These are phyloP conservation scores for Tetradesmus obliquus DNA, from an alignment of 139 green algal species.

Conservation along the genomic window DNA sequence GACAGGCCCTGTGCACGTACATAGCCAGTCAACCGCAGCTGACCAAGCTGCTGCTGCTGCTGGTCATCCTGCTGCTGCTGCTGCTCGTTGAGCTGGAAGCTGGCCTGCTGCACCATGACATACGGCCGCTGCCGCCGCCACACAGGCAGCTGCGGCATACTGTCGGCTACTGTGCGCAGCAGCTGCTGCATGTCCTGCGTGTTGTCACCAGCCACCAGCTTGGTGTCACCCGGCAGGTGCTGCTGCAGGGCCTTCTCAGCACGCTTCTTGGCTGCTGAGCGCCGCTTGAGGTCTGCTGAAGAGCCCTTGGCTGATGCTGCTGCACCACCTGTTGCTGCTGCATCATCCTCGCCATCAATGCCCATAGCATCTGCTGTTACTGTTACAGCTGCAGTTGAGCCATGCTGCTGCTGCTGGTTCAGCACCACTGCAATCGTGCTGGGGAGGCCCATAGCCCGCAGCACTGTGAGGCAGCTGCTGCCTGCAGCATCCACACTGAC, in stretches of 20 bases:
- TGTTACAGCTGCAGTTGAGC: not conserved
- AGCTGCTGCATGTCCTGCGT: slow-evolving; percentile 52
- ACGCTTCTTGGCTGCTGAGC: slow-evolving; percentile 81
- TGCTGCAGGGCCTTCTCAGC: slow-evolving; percentile 68
- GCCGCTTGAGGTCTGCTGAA: slow-evolving; percentile 71
- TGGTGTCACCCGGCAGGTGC: slow-evolving; percentile 50
- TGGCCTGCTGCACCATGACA: slow-evolving; percentile 74
- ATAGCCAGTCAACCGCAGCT: slow-evolving; percentile 73
- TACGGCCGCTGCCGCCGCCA: slow-evolving; percentile 83
- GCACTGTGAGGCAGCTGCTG: slow-evolving; percentile 65
- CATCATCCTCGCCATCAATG: slow-evolving; percentile 26
- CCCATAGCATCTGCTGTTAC: not conserved
- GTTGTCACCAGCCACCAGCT: slow-evolving; percentile 40
- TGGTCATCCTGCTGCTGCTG: slow-evolving; percentile 9
- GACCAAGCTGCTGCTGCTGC: slow-evolving; percentile 48
- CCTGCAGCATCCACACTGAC: slow-evolving; percentile 64
- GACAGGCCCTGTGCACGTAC: slow-evolving; percentile 76
- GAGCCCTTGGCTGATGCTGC: not conserved
- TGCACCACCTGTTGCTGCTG: not conserved
- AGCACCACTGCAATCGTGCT: slow-evolving; percentile 66
- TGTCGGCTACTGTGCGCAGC: slow-evolving; percentile 77
- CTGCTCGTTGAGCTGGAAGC: slow-evolving; percentile 44
- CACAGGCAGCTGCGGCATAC: slow-evolving; percentile 56
- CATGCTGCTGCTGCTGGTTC: not conserved
- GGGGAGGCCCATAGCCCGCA: slow-evolving; percentile 84